These are phyloP conservation scores for Isoetes engelmannii DNA, from an alignment of 83 land plant species.

Conservation along the genomic window DNA sequence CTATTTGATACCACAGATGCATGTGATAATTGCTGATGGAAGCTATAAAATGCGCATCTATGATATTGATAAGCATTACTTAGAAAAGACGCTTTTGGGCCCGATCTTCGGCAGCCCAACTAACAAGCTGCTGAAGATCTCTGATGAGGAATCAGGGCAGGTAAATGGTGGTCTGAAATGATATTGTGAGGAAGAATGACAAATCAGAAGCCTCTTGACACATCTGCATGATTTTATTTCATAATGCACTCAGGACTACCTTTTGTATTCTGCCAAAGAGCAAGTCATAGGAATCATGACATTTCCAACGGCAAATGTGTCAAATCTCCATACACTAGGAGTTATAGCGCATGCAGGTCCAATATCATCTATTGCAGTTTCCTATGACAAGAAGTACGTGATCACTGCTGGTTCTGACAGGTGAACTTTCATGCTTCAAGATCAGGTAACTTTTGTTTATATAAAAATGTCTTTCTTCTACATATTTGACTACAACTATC, in stretches of 20 bases:
- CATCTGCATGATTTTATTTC: no score
- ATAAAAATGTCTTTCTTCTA: not conserved
- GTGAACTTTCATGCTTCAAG: not conserved
- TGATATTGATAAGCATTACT: not conserved
- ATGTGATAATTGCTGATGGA: slow-evolving; percentile 18
- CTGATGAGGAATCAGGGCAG: not conserved
- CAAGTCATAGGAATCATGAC: slow-evolving; percentile 16
- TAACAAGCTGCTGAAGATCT: not conserved
- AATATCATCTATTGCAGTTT: slow-evolving; percentile 10
- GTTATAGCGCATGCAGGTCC: slow-evolving; percentile 18
- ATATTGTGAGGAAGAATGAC: not conserved
- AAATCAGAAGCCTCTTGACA: not conserved
- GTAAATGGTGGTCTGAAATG: not conserved
- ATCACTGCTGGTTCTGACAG: slow-evolving; percentile 14
- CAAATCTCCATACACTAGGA: slow-evolving; percentile 12
- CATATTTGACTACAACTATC: not conserved
- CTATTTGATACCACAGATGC: slow-evolving; percentile 14
- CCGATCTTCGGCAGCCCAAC: slow-evolving; percentile 15
- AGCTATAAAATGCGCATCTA: slow-evolving; percentile 19
- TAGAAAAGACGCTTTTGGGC: slow-evolving; percentile 19
- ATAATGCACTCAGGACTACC: slow-evolving; percentile 14
- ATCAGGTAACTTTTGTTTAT: not conserved
- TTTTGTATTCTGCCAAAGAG: slow-evolving; percentile 7
- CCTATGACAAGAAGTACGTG: slow-evolving; percentile 7
- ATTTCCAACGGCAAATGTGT: not conserved